Evolutionary conservation across 305 asterid genomes (phyloP), one percentile per base, ranked within the genome.

Genomic region (Andrographis paniculata): DNA sequence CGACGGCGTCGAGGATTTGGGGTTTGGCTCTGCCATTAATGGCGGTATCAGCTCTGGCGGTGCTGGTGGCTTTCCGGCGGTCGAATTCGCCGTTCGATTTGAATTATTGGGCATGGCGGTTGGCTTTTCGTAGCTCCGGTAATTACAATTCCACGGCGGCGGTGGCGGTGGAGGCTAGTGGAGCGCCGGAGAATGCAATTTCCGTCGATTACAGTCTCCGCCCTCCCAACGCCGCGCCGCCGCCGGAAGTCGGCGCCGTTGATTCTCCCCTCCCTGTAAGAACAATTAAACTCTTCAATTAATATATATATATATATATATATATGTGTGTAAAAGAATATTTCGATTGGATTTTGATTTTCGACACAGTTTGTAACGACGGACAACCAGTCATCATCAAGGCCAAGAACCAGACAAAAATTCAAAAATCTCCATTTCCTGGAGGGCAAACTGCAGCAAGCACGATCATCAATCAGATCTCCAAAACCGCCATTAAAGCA

Each of bases 391-490:
- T n/a, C n/a, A n/a, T 56, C 75, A 47, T 40, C 41, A 19, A 72
- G 42, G 60, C 64, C 71, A 1, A 52, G 14, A 55, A 60, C 70
- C 39, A 48, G 49, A 21, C 63, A 64, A 56, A 70, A 41, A 20
- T 67, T 65, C 52, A 61, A 71, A 58, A 69, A 67, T 41, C 53
- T 88, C 42, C 77, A 70, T 27, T 37, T 52, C 36, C 59, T 84
- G 0, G 94, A 87, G 72, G 78, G 79, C 20, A 64, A 72, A 27
- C 55, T 79, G 56, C 76, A 67, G 43, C 74, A 44, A 55, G 80
- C 84, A n/a, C 77, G 96, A 52, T 67, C 66, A 13, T 63, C 85
- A 14, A 76, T 87, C 42, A 53, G 72, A 50, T 1, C 65, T 71
- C 1, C 9, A 20, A 19, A 23, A 69, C 62, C 30, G 45, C 68